Conservation (phyloP, 2,329 filamentous ascomycete species). For the Aspergillus piperis region DNA sequence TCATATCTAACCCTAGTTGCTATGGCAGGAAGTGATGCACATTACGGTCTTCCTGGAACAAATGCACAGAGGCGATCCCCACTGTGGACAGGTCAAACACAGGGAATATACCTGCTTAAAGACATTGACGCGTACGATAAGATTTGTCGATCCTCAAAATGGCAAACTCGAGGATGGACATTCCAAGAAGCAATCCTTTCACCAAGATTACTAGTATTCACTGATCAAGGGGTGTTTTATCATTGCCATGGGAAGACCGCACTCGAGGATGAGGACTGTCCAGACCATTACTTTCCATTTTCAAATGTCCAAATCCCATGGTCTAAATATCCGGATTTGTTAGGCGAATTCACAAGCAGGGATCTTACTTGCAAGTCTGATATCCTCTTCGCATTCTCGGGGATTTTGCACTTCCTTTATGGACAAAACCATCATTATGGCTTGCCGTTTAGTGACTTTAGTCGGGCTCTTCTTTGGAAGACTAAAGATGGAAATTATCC, state of each 20-base stretch:
- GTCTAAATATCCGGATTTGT: background rate
- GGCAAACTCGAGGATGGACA: conserved; percentile 1
- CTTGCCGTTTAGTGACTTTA: background rate
- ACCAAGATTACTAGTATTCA: background rate
- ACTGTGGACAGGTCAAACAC: background rate
- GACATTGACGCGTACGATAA: background rate
- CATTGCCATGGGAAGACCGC: background rate
- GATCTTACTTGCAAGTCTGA: background rate
- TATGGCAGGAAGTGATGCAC: background rate
- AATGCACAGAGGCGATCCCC: background rate
- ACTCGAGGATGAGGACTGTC: background rate
- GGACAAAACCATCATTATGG: background rate
- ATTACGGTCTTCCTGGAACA: background rate
- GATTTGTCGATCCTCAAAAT: background rate
- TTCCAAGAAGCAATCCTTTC: background rate
- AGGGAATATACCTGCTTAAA: background rate
- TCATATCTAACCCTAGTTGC: conserved; percentile 3
- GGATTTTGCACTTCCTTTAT: background rate
- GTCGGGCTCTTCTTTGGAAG: background rate
- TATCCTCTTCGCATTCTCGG: background rate
- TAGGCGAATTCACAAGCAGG: background rate
- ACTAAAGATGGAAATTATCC: background rate
- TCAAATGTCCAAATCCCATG: background rate
- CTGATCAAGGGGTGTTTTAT: background rate
- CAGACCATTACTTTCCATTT: no score